Percentiles rank a stretch among this genome's conserved stretches.
These are phyloP conservation scores for Dissophora globulifera DNA, from an alignment of 192 early-diverging fungal species.

Conservation along the genomic window DNA sequence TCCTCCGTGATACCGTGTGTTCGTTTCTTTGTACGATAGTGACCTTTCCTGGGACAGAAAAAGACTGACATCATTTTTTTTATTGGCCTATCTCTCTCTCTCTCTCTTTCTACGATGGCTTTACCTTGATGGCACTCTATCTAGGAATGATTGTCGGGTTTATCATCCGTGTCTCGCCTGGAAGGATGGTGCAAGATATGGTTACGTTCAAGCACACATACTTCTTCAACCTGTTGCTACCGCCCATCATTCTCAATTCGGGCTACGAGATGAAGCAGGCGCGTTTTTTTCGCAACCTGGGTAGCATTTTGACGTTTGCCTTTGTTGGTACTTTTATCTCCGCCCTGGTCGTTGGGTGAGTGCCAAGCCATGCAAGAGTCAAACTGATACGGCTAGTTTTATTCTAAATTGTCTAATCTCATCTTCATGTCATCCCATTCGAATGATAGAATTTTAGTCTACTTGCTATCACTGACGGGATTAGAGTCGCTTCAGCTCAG, in stretches of 20 bases:
- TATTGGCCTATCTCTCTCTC: no score
- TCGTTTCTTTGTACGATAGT: no score
- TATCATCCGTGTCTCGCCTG: slow-evolving; percentile 67
- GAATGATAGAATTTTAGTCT: slow-evolving; percentile 70
- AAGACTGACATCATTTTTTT: no score
- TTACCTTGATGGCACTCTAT: no score
- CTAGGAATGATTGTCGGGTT: slow-evolving; percentile 77
- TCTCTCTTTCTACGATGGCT: no score
- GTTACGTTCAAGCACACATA: slow-evolving; percentile 91
- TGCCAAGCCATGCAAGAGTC: no score
- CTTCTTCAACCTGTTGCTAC: slow-evolving; percentile 97
- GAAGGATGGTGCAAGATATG: slow-evolving; percentile 74
- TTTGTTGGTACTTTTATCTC: slow-evolving; percentile 93
- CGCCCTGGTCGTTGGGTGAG: slow-evolving; percentile 87
- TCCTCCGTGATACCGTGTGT: no score
- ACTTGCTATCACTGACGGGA: slow-evolving; percentile 74
- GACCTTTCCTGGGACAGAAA: no score
- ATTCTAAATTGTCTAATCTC: no score
- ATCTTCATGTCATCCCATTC: no score
- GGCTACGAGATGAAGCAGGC: slow-evolving; percentile 95
- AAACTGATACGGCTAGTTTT: no score
- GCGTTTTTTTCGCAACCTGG: slow-evolving; percentile 88
- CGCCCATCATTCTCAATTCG: slow-evolving; percentile 97
- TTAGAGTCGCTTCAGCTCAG: slow-evolving; percentile 76
- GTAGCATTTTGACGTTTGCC: slow-evolving; percentile 92